These are phyloP conservation scores for Dictyostelium discoideum DNA, from an alignment of 78 protist species.

Conservation along the genomic window DNA sequence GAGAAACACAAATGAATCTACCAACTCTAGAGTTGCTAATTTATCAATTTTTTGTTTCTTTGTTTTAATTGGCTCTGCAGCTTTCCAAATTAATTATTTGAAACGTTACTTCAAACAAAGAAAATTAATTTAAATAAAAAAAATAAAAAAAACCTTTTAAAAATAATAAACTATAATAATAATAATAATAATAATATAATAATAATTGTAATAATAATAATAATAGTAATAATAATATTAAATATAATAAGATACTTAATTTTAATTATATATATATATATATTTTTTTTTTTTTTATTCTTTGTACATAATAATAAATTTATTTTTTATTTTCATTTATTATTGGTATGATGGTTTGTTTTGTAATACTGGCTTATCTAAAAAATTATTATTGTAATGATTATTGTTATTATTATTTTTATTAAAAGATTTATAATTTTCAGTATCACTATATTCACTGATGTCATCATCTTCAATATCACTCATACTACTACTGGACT, in stretches of 20 bases:
- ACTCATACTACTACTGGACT: slow-evolving; percentile 34
- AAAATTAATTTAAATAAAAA: slow-evolving; percentile 55
- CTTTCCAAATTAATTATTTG: slow-evolving; percentile 73
- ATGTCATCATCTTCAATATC: slow-evolving; percentile 16
- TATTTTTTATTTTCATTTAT: background rate
- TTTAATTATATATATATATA: too few relatives aligned
- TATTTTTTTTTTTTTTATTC: too few relatives aligned
- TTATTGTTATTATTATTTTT: background rate
- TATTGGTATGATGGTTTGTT: background rate
- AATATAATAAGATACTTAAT: too few relatives aligned
- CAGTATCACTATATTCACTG: slow-evolving; percentile 4
- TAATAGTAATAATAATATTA: too few relatives aligned
- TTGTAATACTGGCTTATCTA: background rate
- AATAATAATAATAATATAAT: too few relatives aligned
- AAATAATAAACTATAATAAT: background rate
- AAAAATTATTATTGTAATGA: background rate
- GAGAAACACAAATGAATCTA: slow-evolving; percentile 80
- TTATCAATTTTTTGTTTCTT: slow-evolving; percentile 45
- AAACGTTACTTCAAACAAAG: slow-evolving; percentile 77
- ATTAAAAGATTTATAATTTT: background rate
- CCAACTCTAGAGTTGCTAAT: slow-evolving; percentile 79
- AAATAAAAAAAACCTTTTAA: background rate
- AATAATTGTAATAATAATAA: too few relatives aligned
- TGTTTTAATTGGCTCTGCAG: slow-evolving; percentile 54
- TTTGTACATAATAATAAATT: background rate